A percentile compares a stretch with the other conserved stretches of the same genome.
Conservation (phyloP, 2,329 filamentous ascomycete genomes). For the Ophiostoma fasciatum region DNA sequence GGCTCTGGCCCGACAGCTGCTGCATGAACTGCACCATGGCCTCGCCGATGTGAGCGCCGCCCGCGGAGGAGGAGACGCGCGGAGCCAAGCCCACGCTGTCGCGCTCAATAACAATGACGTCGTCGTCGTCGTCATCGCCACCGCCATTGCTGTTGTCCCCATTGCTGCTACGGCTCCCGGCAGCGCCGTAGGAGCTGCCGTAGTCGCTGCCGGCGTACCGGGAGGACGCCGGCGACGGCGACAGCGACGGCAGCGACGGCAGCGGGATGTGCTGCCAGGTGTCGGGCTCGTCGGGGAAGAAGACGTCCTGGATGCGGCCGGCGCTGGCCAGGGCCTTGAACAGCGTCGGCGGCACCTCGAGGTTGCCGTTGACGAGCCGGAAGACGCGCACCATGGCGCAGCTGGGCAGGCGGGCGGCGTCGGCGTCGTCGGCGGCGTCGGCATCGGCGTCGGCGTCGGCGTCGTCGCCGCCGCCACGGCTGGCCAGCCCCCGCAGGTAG, state of each 20-base stretch:
- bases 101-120: neutral
- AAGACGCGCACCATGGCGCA: constrained; percentile 5
- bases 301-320: constrained; percentile 8
- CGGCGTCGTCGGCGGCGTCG: too few species aligned
- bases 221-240: too few species aligned
- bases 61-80: too few species aligned
- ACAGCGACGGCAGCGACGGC: too few species aligned
- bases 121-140: neutral
- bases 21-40: constrained; percentile 2
- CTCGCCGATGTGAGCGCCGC: neutral
- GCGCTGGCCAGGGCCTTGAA: constrained; percentile 8
- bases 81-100: too few species aligned
- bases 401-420: constrained; percentile 2
- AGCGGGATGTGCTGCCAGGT: constrained; percentile 6
- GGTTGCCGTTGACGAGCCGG: constrained; percentile 10
- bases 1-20: too few species aligned
- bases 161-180: too few species aligned
- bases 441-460: neutral
- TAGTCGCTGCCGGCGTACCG: too few species aligned
- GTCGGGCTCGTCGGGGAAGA: constrained; percentile 8
- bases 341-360: constrained; percentile 8
- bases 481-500: constrained; percentile 4
- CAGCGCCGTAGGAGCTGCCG: too few species aligned
- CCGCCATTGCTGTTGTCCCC: neutral
- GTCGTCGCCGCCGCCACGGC: neutral